phyloP scores from a whole-genome alignment of 768 basidiomycete genomes.

The Mycena filopes region DNA sequence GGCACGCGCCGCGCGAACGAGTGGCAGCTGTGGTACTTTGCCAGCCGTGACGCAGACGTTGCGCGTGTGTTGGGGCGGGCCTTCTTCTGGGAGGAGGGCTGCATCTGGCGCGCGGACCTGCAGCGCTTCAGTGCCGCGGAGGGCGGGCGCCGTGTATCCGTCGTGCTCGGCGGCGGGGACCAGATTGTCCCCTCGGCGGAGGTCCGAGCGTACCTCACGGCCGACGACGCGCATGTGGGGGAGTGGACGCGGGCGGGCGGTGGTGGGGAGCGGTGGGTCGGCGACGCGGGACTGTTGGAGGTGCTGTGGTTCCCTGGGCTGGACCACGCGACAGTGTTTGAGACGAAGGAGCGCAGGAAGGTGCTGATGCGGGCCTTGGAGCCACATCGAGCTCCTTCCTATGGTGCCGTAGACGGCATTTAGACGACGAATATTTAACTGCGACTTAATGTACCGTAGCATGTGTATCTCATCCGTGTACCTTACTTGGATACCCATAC shows the following conservation, averaged over 20 bases:
- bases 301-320: constrained; percentile 50
- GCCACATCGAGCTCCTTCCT: constrained; percentile 18
- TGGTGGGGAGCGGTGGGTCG: constrained; percentile 38
- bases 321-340: constrained; percentile 56
- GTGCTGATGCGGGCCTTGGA: constrained; percentile 44
- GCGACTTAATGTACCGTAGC: too few species aligned
- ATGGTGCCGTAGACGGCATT: constrained; percentile 11
- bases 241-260: constrained; percentile 27
- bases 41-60: constrained; percentile 71
- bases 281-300: constrained; percentile 39
- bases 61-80: constrained; percentile 66
- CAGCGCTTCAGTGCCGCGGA: constrained; percentile 32
- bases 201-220: constrained; percentile 50
- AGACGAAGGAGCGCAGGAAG: constrained; percentile 42
- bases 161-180: constrained; percentile 51
- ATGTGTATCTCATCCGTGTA: too few species aligned
- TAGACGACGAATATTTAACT: background rate
- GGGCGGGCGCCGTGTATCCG: constrained; percentile 42
- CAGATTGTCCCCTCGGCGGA: constrained; percentile 52
- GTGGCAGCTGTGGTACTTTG: constrained; percentile 77
- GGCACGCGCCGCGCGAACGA: constrained; percentile 56
- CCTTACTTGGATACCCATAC: too few species aligned
- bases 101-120: constrained; percentile 70
- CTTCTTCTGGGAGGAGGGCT: constrained; percentile 75
- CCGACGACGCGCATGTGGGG: constrained; percentile 35